phyloP scores from a whole-genome alignment of 2,329 filamentous ascomycete species.

The Cryphonectria carpinicola region DNA sequence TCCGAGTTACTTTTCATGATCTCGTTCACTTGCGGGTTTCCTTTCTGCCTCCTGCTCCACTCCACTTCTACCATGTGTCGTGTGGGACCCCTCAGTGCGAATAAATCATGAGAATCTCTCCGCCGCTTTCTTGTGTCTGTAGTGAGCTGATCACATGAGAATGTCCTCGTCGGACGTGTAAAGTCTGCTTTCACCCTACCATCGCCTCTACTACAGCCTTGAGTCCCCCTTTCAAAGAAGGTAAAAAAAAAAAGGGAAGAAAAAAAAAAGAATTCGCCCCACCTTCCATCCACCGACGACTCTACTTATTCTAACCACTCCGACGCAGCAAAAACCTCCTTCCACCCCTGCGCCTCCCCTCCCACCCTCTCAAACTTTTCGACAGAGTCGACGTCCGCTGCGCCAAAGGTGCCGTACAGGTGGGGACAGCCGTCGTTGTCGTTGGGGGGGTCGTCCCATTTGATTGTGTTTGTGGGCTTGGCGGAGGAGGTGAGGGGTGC shows the following conservation, averaged over 20 bases:
- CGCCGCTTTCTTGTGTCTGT: no score
- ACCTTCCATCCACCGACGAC: neutral
- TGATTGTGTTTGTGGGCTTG: slow-evolving; percentile 33
- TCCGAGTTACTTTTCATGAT: neutral
- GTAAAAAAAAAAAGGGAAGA: no score
- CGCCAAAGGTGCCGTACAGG: slow-evolving; percentile 62
- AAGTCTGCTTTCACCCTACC: neutral
- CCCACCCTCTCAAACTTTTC: slow-evolving; percentile 48
- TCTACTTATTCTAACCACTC: slow-evolving; percentile 45
- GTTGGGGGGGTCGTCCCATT: slow-evolving; percentile 54
- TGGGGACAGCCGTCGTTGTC: slow-evolving; percentile 58
- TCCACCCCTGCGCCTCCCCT: slow-evolving; percentile 50
- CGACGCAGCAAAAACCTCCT: slow-evolving; percentile 44
- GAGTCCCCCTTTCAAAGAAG: no score
- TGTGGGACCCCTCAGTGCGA: no score
- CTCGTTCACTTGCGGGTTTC: neutral
- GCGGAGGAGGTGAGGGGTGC: slow-evolving; percentile 46
- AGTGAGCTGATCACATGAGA: no score
- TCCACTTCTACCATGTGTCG: neutral
- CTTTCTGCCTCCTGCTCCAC: neutral
- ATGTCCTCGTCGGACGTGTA: no score
- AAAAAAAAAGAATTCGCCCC: no score
- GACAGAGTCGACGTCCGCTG: slow-evolving; percentile 51
- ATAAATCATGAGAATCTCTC: no score
- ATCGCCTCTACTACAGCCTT: no score